Conservation (phyloP, 1,139 yeast genomes). For the Taphrina communis region DNA sequence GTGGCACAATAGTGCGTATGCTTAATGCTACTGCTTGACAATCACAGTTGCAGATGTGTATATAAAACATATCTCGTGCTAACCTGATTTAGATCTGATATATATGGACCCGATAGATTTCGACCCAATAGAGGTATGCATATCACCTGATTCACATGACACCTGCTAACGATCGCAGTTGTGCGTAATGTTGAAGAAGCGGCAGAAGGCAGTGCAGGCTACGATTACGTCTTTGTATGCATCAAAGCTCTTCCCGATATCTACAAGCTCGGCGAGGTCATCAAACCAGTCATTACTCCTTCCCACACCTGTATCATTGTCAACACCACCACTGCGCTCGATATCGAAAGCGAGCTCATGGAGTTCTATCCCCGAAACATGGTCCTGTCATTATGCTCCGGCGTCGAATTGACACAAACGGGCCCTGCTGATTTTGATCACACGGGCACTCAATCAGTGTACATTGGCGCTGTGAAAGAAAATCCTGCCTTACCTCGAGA, state of each 20-base stretch:
- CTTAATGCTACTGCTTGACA: background rate
- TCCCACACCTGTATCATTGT: slow-evolving; percentile 58
- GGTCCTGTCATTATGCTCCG: slow-evolving; percentile 57
- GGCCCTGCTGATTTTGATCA: slow-evolving; percentile 48
- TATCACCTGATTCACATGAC: background rate
- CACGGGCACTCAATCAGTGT: slow-evolving; percentile 40
- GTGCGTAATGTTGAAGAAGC: slow-evolving; percentile 57
- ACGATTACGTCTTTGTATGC: slow-evolving; percentile 70
- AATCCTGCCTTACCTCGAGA: slow-evolving; percentile 42
- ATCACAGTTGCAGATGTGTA: too few species aligned
- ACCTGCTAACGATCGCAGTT: slow-evolving; percentile 29
- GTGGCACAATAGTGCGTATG: background rate
- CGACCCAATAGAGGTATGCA: slow-evolving; percentile 44
- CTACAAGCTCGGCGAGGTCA: slow-evolving; percentile 63
- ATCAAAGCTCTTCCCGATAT: slow-evolving; percentile 79
- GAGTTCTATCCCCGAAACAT: slow-evolving; percentile 63
- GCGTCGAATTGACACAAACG: slow-evolving; percentile 44
- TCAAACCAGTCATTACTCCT: slow-evolving; percentile 61
- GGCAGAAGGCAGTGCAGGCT: slow-evolving; percentile 52
- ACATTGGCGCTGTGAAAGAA: slow-evolving; percentile 44
- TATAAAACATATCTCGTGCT: background rate
- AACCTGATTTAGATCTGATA: slow-evolving; percentile 42
- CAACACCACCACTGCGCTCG: slow-evolving; percentile 62
- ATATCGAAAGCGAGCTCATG: slow-evolving; percentile 68
- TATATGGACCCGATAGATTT: slow-evolving; percentile 45